Conservation (phyloP, 1,139 yeast genomes). For the Protomyces pachydermus region DNA sequence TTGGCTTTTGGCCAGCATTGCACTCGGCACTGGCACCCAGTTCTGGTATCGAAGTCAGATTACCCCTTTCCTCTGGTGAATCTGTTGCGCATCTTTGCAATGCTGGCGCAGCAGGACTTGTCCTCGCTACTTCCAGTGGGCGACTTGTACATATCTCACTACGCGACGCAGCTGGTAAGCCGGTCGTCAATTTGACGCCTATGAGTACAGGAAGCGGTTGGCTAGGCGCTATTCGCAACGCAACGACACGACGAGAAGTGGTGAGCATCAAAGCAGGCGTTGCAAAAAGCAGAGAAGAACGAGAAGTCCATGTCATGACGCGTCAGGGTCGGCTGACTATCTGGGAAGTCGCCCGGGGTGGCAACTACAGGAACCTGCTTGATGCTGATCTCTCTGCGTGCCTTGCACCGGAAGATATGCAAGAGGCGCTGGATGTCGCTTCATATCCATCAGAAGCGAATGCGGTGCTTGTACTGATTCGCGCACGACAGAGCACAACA, state of each 20-base stretch:
- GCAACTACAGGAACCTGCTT: conserved; percentile 39
- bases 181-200: conserved; percentile 37
- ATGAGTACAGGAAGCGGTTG: conserved; percentile 34
- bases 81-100: conserved; percentile 8
- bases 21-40: conserved; percentile 21
- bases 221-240: conserved; percentile 24
- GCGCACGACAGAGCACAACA: not conserved
- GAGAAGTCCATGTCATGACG: conserved; percentile 44
- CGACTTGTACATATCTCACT: conserved; percentile 59
- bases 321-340: conserved; percentile 45
- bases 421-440: conserved; percentile 20
- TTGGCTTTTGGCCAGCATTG: conserved; percentile 22
- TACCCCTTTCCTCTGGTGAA: conserved; percentile 7
- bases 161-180: conserved; percentile 65
- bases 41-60: conserved; percentile 12
- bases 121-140: conserved; percentile 66
- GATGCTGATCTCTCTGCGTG: conserved; percentile 37
- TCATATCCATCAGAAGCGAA: conserved; percentile 11
- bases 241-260: conserved; percentile 46
- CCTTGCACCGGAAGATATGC: not conserved
- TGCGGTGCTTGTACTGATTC: conserved; percentile 6
- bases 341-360: conserved; percentile 49
- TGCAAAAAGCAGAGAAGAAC: conserved; percentile 51
- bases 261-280: conserved; percentile 58
- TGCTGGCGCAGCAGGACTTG: conserved; percentile 54